These are phyloP conservation scores for Pilobolus umbonatus DNA, from an alignment of 192 early-diverging fungal species.

Conservation along the genomic window DNA sequence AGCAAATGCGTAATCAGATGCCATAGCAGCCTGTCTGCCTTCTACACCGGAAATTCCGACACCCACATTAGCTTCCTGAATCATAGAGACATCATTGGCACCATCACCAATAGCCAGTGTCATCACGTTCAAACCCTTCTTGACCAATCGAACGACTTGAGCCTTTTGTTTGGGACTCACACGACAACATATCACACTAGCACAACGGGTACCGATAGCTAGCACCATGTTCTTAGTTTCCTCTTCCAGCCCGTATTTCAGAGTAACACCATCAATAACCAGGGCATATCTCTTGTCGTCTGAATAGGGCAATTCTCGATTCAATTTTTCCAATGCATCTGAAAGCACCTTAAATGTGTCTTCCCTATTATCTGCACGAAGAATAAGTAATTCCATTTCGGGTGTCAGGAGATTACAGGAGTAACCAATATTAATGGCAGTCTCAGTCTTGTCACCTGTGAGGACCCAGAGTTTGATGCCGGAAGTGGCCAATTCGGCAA, in stretches of 20 bases:
- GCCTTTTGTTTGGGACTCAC: slow-evolving; percentile 96
- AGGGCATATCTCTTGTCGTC: slow-evolving; percentile 51
- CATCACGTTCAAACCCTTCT: slow-evolving; percentile 75
- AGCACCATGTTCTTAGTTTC: slow-evolving; percentile 57
- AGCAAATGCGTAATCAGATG: slow-evolving; percentile 87
- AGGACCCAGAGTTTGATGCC: slow-evolving; percentile 96
- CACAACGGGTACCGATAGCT: slow-evolving; percentile 72
- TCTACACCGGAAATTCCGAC: slow-evolving; percentile 94
- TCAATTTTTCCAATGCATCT: slow-evolving; percentile 59
- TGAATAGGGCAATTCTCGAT: slow-evolving; percentile 20
- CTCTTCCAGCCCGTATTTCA: slow-evolving; percentile 70
- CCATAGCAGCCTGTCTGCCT: slow-evolving; percentile 91
- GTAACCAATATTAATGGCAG: slow-evolving; percentile 96
- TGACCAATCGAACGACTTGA: slow-evolving; percentile 86
- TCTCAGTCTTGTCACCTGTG: slow-evolving; percentile 97
- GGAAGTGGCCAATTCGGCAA: slow-evolving; percentile 74
- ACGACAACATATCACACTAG: slow-evolving; percentile 90
- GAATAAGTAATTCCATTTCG: slow-evolving; percentile 80
- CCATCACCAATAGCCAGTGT: slow-evolving; percentile 94
- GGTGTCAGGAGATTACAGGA: slow-evolving; percentile 84
- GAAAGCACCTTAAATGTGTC: slow-evolving; percentile 62
- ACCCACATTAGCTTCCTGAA: slow-evolving; percentile 94
- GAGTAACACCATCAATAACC: slow-evolving; percentile 90
- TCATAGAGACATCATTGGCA: slow-evolving; percentile 98
- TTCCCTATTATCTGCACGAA: slow-evolving; percentile 54